A percentile compares a stretch with the other conserved stretches of the same genome.
phyloP scores from a whole-genome alignment of 176 grass and related monocot species.

The Pontederia paniculata region DNA sequence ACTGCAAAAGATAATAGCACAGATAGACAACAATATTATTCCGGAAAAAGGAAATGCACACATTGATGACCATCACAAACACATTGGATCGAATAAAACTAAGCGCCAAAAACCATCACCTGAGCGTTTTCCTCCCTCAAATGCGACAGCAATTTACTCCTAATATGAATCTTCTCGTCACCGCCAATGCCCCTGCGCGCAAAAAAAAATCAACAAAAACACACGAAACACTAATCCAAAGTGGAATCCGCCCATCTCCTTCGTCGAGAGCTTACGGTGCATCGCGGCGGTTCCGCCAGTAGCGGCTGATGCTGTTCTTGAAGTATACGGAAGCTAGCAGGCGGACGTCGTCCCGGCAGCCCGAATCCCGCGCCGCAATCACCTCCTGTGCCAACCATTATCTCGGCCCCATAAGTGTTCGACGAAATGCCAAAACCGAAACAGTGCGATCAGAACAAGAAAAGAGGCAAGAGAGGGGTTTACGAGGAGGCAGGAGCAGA shows the following conservation, averaged over 20 bases:
- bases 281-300: slow-evolving; percentile 80
- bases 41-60: background rate
- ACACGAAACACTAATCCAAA: background rate
- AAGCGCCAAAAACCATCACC: slow-evolving; percentile 23
- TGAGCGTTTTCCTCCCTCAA: slow-evolving; percentile 85
- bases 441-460: background rate
- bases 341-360: slow-evolving; percentile 78
- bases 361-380: slow-evolving; percentile 54
- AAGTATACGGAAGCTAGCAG: slow-evolving; percentile 92
- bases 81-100: too few relatives aligned
- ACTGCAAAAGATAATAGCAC: background rate
- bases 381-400: slow-evolving; percentile 60
- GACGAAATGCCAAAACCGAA: background rate
- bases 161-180: slow-evolving; percentile 87
- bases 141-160: slow-evolving; percentile 79
- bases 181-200: slow-evolving; percentile 79
- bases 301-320: slow-evolving; percentile 95
- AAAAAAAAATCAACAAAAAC: background rate
- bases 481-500: slow-evolving; percentile 99
- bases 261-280: slow-evolving; percentile 33
- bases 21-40: too few relatives aligned
- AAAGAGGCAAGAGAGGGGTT: background rate
- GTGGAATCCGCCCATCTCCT: background rate
- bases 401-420: background rate
- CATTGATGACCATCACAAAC: too few relatives aligned